phyloP scores from a whole-genome alignment of 768 basidiomycete genomes.

The Mycena epipterygia region DNA sequence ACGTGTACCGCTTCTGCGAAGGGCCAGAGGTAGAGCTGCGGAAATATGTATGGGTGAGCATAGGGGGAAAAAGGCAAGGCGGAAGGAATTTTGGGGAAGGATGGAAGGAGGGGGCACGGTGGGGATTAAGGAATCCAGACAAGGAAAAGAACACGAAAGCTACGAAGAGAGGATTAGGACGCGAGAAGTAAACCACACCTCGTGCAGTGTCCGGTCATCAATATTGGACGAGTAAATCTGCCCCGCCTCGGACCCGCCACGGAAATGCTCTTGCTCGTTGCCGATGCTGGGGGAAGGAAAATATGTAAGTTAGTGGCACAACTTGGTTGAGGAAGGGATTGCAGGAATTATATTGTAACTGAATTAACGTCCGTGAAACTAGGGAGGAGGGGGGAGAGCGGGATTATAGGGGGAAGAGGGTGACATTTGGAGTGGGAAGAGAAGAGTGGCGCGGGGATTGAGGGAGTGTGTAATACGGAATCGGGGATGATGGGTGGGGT shows the following conservation, averaged over 20 bases:
- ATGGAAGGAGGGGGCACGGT: too few relatives aligned
- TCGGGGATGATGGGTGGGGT: too few relatives aligned
- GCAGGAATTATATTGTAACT: too few relatives aligned
- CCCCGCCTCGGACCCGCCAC: conserved; percentile 19
- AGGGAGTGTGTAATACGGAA: too few relatives aligned
- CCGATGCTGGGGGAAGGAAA: conserved; percentile 29
- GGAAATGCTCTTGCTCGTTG: conserved; percentile 41
- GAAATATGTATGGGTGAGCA: background rate
- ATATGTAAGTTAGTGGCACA: background rate
- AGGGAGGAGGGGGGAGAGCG: background rate
- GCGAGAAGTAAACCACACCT: conserved; percentile 32
- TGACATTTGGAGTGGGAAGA: too few relatives aligned
- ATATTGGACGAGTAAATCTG: conserved; percentile 47
- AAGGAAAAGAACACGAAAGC: too few relatives aligned
- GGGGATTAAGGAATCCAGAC: too few relatives aligned
- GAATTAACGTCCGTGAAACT: too few relatives aligned
- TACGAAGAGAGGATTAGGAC: too few relatives aligned
- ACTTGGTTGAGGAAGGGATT: background rate
- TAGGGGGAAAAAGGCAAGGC: background rate
- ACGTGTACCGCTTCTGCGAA: conserved; percentile 48
- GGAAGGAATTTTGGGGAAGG: too few relatives aligned
- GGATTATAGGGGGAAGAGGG: background rate
- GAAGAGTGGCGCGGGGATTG: too few relatives aligned
- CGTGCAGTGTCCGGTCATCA: conserved; percentile 57
- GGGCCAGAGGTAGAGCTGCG: background rate